Percentiles rank a stretch among this genome's conserved stretches.
These are phyloP conservation scores for Colletotrichum ledebouriae DNA, from an alignment of 2,329 filamentous ascomycete species.

Conservation along the genomic window DNA sequence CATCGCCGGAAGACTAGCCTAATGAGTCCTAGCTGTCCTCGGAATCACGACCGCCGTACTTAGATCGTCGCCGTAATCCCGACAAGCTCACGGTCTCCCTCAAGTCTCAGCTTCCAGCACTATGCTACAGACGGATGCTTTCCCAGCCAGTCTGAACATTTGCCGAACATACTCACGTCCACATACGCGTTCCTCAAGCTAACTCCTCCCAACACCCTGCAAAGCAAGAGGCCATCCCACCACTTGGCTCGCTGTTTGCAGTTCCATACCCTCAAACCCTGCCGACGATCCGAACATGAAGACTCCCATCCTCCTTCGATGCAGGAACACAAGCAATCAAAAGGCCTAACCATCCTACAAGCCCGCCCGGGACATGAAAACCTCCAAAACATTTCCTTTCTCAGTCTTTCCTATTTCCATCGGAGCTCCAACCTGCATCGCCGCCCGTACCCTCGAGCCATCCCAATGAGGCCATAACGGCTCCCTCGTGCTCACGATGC, in stretches of 20 bases:
- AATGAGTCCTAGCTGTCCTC: not conserved
- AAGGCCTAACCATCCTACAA: not conserved
- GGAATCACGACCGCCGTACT: not conserved
- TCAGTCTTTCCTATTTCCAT: too few relatives aligned
- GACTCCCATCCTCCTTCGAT: too few relatives aligned
- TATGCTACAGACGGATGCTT: not conserved
- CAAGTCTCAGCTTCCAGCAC: not conserved
- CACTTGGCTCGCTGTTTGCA: not conserved
- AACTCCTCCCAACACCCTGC: not conserved
- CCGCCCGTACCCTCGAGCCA: constrained; percentile 11
- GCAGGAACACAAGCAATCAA: not conserved
- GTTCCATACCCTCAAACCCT: not conserved
- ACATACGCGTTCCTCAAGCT: not conserved
- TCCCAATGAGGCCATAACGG: constrained; percentile 13
- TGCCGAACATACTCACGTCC: not conserved
- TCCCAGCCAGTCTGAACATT: not conserved
- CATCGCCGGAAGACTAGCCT: constrained; percentile 1
- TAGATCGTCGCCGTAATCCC: constrained; percentile 9
- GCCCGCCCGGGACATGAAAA: not conserved
- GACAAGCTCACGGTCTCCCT: constrained; percentile 19
- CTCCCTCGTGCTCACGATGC: constrained; percentile 20
- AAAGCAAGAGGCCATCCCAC: not conserved
- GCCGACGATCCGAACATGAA: not conserved
- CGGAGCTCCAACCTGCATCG: constrained; percentile 1
- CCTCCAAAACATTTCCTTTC: not conserved